Conservation (phyloP, 768 basidiomycete genomes). For the Agrocybe pediades region DNA sequence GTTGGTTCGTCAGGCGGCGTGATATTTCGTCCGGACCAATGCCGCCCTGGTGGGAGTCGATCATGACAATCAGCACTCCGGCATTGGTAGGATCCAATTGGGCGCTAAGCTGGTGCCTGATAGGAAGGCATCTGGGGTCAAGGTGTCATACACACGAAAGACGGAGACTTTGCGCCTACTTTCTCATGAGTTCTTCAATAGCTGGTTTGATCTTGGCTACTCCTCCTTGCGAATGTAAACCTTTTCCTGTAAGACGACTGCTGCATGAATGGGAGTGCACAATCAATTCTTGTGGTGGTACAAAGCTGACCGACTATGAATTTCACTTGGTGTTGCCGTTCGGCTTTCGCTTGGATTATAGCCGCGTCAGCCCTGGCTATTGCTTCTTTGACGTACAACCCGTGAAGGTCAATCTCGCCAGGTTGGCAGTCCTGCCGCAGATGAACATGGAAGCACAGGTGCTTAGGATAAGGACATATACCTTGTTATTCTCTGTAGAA, state of each 20-base stretch:
- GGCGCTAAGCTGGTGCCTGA: conserved; percentile 71
- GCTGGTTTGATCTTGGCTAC: conserved; percentile 91
- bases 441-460: not conserved
- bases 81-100: conserved; percentile 78
- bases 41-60: conserved; percentile 44
- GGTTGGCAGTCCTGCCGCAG: conserved; percentile 56
- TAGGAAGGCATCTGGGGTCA: not conserved
- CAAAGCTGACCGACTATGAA: conserved; percentile 79
- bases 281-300: not conserved
- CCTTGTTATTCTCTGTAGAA: conserved; percentile 73
- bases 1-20: conserved; percentile 50
- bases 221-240: conserved; percentile 77
- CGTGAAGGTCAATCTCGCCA: conserved; percentile 88
- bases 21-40: conserved; percentile 61
- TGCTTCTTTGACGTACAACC: conserved; percentile 92
- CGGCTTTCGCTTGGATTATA: conserved; percentile 63
- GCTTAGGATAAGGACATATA: conserved; percentile 17
- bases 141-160: not conserved
- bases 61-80: conserved; percentile 82
- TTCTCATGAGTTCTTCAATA: conserved; percentile 83
- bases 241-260: conserved; percentile 79
- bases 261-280: too few relatives aligned
- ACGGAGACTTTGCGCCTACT: conserved; percentile 42
- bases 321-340: conserved; percentile 65
- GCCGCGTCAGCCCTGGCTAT: conserved; percentile 72